A percentile compares a stretch with the other conserved stretches of the same genome.
phyloP scores from a whole-genome alignment of 306 rosid species.

The Lathyrus oleraceus region DNA sequence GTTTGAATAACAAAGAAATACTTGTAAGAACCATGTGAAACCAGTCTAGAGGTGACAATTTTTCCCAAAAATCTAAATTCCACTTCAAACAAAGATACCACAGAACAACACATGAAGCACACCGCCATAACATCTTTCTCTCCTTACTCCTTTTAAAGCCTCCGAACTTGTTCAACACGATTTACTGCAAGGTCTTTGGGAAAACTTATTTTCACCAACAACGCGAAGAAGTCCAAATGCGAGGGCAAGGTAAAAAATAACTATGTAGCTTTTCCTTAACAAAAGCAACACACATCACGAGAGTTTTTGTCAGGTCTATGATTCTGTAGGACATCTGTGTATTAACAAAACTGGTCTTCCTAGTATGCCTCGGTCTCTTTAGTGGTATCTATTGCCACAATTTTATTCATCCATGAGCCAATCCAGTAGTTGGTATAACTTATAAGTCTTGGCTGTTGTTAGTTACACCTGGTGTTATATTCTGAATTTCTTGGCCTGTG shows the following conservation, averaged over 20 bases:
- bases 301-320: neutral
- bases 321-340: neutral
- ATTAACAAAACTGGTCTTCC: neutral
- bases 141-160: neutral
- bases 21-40: neutral
- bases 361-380: neutral
- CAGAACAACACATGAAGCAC: neutral
- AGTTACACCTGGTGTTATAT: constrained; percentile 5
- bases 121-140: neutral
- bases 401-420: neutral
- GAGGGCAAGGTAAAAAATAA: neutral
- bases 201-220: neutral
- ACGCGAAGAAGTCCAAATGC: neutral
- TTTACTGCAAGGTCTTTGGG: neutral
- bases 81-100: neutral
- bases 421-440: neutral
- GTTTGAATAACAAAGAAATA: constrained; percentile 5
- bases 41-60: neutral
- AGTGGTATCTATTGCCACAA: neutral
- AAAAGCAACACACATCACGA: neutral
- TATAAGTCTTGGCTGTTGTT: neutral
- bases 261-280: neutral
- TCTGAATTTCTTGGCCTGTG: constrained; percentile 13
- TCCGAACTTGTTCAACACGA: neutral
- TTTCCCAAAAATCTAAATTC: neutral